phyloP scores from a whole-genome alignment of 805 yeast species.

The Sungouiella blattae region DNA sequence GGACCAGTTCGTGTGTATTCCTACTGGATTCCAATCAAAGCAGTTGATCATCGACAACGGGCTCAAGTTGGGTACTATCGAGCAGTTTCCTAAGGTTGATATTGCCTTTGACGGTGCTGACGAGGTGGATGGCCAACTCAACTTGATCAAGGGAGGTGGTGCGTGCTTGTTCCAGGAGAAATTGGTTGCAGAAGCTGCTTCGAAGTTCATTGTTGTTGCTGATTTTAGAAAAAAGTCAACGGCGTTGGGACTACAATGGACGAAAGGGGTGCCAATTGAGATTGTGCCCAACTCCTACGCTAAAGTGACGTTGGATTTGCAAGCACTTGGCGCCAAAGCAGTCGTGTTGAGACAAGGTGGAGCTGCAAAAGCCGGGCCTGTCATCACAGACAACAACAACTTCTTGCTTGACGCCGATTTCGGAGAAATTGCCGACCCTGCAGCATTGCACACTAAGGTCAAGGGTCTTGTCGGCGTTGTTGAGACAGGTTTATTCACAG shows the following conservation, averaged over 20 bases:
- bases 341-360: constrained; percentile 81
- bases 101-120: constrained; percentile 99
- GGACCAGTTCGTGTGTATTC: constrained; percentile 67
- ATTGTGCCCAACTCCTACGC: constrained; percentile 86
- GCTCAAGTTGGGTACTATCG: constrained; percentile 72
- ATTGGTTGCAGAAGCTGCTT: constrained; percentile 79
- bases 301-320: constrained; percentile 65
- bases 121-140: constrained; percentile 78
- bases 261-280: constrained; percentile 91
- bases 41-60: constrained; percentile 82
- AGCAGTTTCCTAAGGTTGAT: constrained; percentile 78
- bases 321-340: constrained; percentile 57
- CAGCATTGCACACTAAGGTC: constrained; percentile 56
- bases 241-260: constrained; percentile 77
- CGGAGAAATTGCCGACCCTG: constrained; percentile 60
- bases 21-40: constrained; percentile 96
- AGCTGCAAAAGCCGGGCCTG: constrained; percentile 93
- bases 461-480: constrained; percentile 87
- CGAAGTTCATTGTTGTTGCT: constrained; percentile 81
- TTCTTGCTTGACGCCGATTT: constrained; percentile 91
- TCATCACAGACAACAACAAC: constrained; percentile 93
- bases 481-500: constrained; percentile 86
- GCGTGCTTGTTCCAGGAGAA: constrained; percentile 97
- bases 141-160: constrained; percentile 97
- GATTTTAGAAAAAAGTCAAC: constrained; percentile 83